Conservation (phyloP, 106 monocot genomes). For the Dioscorea zingiberensis region DNA sequence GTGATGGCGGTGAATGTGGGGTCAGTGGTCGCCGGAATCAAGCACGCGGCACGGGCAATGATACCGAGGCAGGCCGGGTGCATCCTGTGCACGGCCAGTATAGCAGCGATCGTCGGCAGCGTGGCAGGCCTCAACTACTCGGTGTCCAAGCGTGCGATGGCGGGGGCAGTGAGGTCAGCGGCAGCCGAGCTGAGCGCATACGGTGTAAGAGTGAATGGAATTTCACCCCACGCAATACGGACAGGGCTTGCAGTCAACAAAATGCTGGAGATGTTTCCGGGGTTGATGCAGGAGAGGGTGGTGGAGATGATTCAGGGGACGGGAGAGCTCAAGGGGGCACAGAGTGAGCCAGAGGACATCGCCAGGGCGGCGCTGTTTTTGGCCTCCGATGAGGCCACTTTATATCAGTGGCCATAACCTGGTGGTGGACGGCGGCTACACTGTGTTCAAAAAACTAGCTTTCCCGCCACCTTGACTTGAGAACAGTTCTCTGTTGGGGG, state of each 20-base stretch:
- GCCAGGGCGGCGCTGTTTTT: conserved; percentile 54
- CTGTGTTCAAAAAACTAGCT: conserved; percentile 22
- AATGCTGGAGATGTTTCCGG: conserved; percentile 19
- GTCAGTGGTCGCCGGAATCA: conserved; percentile 34
- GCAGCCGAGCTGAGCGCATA: conserved; percentile 28
- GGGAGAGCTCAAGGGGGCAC: conserved; percentile 35
- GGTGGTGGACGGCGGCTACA: conserved; percentile 64
- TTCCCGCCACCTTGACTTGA: neutral
- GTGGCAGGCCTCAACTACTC: conserved; percentile 31
- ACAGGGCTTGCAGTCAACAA: conserved; percentile 28
- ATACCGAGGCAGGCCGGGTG: conserved; percentile 34
- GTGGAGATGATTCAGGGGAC: conserved; percentile 3
- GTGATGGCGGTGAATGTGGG: conserved; percentile 39
- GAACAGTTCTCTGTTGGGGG: too few species aligned
- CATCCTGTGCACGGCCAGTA: conserved; percentile 46
- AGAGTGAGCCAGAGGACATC: conserved; percentile 37
- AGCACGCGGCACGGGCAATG: conserved; percentile 52
- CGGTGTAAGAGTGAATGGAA: conserved; percentile 45
- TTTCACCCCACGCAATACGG: conserved; percentile 35
- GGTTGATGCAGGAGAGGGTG: conserved; percentile 3
- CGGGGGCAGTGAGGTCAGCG: conserved; percentile 27
- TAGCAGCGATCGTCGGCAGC: conserved; percentile 26
- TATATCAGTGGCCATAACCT: conserved; percentile 60
- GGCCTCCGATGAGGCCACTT: conserved; percentile 66
- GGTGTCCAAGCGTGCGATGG: conserved; percentile 42